Conservation (phyloP, 2,329 filamentous ascomycete species). For the Clonostachys byssicola region DNA sequence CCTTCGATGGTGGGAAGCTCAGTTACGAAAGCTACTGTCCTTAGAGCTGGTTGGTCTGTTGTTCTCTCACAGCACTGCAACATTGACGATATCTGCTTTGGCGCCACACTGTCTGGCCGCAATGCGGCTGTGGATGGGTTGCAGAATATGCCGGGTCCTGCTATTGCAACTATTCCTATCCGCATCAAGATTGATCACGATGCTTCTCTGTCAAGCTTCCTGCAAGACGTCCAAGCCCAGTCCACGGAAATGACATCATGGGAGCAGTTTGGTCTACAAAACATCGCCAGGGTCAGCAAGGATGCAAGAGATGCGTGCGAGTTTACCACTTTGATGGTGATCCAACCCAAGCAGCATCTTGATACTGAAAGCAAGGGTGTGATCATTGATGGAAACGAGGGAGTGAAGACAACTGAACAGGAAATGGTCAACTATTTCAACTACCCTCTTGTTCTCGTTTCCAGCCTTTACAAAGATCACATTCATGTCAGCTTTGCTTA, state of each 20-base stretch:
- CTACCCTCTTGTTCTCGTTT: slow-evolving; percentile 1
- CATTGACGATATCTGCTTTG: slow-evolving; percentile 18
- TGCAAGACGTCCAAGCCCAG: slow-evolving; percentile 4
- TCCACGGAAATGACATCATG: slow-evolving; percentile 3
- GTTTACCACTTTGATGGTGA: slow-evolving; percentile 9
- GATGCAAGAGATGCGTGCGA: slow-evolving; percentile 6
- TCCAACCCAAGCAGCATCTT: slow-evolving; percentile 2
- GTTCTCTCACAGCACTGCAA: slow-evolving; percentile 18
- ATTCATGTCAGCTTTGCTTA: slow-evolving; percentile 2
- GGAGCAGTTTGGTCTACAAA: slow-evolving; percentile 11
- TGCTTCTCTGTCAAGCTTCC: slow-evolving; percentile 5
- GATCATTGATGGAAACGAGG: no score
- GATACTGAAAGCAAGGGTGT: neutral
- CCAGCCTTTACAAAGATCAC: neutral
- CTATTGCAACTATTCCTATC: slow-evolving; percentile 8
- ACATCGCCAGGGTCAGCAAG: slow-evolving; percentile 7
- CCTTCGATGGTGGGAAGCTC: neutral
- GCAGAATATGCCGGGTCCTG: slow-evolving; percentile 7
- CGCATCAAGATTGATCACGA: slow-evolving; percentile 2
- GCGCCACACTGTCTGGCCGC: slow-evolving; percentile 9
- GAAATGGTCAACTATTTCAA: slow-evolving; percentile 8
- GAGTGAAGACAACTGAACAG: neutral
- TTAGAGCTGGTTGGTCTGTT: slow-evolving; percentile 3
- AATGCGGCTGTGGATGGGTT: slow-evolving; percentile 5
- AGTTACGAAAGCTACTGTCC: slow-evolving; percentile 8